Percentiles rank a stretch among this genome's conserved stretches.
Evolutionary conservation across 345 rosid species (phyloP).

Genomic region (Melastoma malabathricum): DNA sequence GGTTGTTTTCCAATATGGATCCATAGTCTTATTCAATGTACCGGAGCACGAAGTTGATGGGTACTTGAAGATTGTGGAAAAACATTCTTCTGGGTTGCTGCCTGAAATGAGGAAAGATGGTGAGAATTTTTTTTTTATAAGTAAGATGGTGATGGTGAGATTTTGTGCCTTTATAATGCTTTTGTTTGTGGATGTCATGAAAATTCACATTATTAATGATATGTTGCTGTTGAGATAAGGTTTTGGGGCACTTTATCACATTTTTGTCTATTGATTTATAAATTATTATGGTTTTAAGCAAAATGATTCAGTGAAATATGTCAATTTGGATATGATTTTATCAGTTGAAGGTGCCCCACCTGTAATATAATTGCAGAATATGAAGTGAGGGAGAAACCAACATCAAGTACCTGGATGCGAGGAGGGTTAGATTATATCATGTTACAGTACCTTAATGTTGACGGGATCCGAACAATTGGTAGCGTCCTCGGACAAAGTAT

Average conservation of each 20-base stretch:
- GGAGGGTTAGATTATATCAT: constrained; percentile 79
- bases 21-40: constrained; percentile 82
- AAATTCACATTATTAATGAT: too few relatives aligned
- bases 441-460: constrained; percentile 80
- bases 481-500: constrained; percentile 96
- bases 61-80: constrained; percentile 73
- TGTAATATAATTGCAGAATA: constrained; percentile 44
- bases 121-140: constrained; percentile 16
- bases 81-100: constrained; percentile 78
- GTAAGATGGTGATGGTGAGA: constrained; percentile 94
- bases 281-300: too few relatives aligned
- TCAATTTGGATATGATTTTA: not conserved
- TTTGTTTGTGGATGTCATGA: not conserved
- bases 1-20: constrained; percentile 90
- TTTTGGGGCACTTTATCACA: too few relatives aligned
- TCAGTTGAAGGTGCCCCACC: constrained; percentile 9
- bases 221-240: too few relatives aligned
- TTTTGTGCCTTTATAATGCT: not conserved
- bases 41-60: constrained; percentile 69
- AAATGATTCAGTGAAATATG: too few relatives aligned
- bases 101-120: constrained; percentile 96
- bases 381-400: constrained; percentile 83
- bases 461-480: constrained; percentile 84
- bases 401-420: constrained; percentile 70
- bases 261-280: too few relatives aligned